Conservation (phyloP, 129 eudicot genomes). For the Chrysanthemum seticuspe region DNA sequence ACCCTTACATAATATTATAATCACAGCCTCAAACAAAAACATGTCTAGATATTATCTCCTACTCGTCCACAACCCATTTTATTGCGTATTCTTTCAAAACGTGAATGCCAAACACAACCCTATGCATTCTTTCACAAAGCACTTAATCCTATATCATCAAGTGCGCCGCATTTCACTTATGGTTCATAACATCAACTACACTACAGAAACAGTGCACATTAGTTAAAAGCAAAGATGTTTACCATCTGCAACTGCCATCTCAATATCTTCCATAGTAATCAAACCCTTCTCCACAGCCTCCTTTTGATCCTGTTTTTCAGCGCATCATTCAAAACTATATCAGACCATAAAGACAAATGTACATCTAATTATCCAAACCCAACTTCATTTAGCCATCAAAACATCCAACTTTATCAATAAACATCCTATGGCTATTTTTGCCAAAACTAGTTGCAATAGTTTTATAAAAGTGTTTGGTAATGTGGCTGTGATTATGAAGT, state of each 20-base stretch:
- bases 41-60: too few species aligned
- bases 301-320: conserved; percentile 70
- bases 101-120: too few species aligned
- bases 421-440: not conserved
- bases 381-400: not conserved
- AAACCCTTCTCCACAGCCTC: conserved; percentile 84
- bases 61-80: too few species aligned
- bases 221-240: not conserved
- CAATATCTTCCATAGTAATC: conserved; percentile 80
- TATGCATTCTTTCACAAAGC: too few species aligned
- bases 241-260: conserved; percentile 93
- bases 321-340: not conserved
- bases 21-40: too few species aligned
- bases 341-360: not conserved
- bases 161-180: not conserved
- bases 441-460: too few species aligned
- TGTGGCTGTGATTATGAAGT: too few species aligned
- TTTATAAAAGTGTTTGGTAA: too few species aligned
- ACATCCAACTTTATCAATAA: not conserved
- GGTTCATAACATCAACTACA: not conserved
- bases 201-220: not conserved
- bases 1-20: too few species aligned
- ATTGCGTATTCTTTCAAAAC: too few species aligned
- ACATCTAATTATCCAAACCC: not conserved
- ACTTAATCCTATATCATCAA: too few species aligned